These are phyloP conservation scores for Chenopodium formosanum DNA, from an alignment of 148 eudicot species.

Conservation along the genomic window DNA sequence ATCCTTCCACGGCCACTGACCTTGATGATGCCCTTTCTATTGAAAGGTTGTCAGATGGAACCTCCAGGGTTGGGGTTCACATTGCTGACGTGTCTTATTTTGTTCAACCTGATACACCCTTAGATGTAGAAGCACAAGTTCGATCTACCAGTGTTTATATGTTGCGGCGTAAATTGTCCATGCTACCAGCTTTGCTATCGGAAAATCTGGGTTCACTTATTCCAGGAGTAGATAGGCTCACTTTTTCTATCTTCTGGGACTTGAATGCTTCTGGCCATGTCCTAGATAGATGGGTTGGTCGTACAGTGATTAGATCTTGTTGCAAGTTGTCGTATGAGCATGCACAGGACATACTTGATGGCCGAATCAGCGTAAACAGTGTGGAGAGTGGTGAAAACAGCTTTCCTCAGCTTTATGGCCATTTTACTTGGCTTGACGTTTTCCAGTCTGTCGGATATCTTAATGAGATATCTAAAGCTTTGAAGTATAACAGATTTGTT, in stretches of 20 bases:
- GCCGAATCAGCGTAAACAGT: slow-evolving; percentile 31
- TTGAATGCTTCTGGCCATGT: slow-evolving; percentile 55
- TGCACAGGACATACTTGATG: slow-evolving; percentile 82
- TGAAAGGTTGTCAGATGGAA: slow-evolving; percentile 52
- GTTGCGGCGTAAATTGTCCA: slow-evolving; percentile 58
- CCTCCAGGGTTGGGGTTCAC: slow-evolving; percentile 78
- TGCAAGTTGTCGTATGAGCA: slow-evolving; percentile 91
- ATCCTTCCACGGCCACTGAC: slow-evolving; percentile 85
- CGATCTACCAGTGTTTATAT: slow-evolving; percentile 81
- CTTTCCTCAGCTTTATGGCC: slow-evolving; percentile 56
- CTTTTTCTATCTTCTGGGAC: slow-evolving; percentile 90
- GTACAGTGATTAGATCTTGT: slow-evolving; percentile 78
- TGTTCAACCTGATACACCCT: slow-evolving; percentile 69
- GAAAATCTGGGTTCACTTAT: slow-evolving; percentile 79
- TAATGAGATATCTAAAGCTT: slow-evolving; percentile 45
- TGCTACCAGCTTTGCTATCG: slow-evolving; percentile 79
- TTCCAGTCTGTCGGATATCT: slow-evolving; percentile 55
- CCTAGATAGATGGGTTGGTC: slow-evolving; percentile 81
- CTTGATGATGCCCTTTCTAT: slow-evolving; percentile 94
- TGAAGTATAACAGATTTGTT: slow-evolving; percentile 65
- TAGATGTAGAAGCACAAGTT: slow-evolving; percentile 71
- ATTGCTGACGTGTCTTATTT: slow-evolving; percentile 90
- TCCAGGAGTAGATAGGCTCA: slow-evolving; percentile 87
- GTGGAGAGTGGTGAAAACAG: slow-evolving; percentile 22
- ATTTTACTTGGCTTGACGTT: slow-evolving; percentile 65